These are phyloP conservation scores for Tetradesmus obliquus DNA, from an alignment of 139 green algal species.

Conservation along the genomic window DNA sequence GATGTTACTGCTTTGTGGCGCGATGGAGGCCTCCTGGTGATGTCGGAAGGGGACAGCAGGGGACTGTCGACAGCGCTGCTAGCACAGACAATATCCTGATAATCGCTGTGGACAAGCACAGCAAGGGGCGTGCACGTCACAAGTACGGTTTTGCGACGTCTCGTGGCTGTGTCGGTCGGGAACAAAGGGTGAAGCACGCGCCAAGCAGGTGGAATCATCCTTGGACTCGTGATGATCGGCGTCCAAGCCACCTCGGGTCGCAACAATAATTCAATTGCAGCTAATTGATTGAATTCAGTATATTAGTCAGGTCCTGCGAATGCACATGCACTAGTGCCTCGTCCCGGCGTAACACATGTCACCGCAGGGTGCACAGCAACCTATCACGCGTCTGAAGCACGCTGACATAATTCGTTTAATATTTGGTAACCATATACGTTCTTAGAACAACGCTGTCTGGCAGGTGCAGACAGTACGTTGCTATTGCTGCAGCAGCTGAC, in stretches of 20 bases:
- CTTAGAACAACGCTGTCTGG: no score
- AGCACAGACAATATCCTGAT: not conserved
- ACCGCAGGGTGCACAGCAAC: no score
- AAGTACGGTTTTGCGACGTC: no score
- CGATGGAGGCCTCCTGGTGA: not conserved
- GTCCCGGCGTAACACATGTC: no score
- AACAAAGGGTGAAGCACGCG: not conserved
- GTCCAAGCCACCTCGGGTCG: no score
- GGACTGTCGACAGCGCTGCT: not conserved
- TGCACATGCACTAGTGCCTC: no score
- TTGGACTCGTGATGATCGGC: not conserved
- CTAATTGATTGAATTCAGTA: no score
- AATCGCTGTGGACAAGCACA: not conserved
- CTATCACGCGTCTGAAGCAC: no score
- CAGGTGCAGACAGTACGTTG: not conserved
- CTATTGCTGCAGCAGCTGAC: not conserved
- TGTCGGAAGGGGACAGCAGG: not conserved
- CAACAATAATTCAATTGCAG: no score
- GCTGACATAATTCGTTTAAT: no score
- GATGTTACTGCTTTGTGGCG: not conserved
- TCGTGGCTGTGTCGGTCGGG: not conserved
- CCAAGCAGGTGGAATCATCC: not conserved
- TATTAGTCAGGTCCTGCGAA: no score
- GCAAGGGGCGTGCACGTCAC: not conserved
- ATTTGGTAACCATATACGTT: no score